Base-by-base conservation (phyloP, 1,284 basidiomycete genomes). In the Abortiporus biennis region DNA sequence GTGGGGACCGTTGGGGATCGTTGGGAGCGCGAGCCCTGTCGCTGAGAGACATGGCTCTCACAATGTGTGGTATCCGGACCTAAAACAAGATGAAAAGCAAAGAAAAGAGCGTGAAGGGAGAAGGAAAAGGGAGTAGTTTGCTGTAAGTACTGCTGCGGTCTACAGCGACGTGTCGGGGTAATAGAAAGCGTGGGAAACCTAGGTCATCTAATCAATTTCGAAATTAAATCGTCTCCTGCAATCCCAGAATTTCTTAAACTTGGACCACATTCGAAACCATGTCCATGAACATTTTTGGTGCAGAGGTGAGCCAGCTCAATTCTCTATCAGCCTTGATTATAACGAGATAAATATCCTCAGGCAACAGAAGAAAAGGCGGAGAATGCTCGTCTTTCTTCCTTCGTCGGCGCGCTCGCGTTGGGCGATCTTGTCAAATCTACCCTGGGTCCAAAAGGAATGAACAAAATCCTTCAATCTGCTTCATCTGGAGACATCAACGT, bases 351-450 rank as follows among this genome's bases (percentile, higher is more conserved):
- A 51, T 39, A 12, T 45, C n/a, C 24, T 11, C 55, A 95, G 88
- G 93, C 93, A 27, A 94, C 92, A 17, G 92, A 97, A 67, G 94
- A 98, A 70, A 89, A 92, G 60, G 92, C 92, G n/a, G 94, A 98
- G 71, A 95, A 94, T 76, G 92, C 95, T 53, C 92, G 96, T 68
- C 84, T 99, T 54, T 93, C 93, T 3, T 96, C 93, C 3, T 99
- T 99, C 65, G 92, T 99, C 47, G 96, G 95, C 29, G 95, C 95
- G 1, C 81, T 96, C 50, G 96, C 95, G 0, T 76, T 99, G 30
- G 95, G 95, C 40, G 95, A 99, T 68, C 82, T 99, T 49, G 93
- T 99, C 61, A 99, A 98, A 71, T 95, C 92, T 3, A 99, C 96
- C 13, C 78, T 99, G 5, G 95, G 95, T 11, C 96, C 95, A 30